Conservation (phyloP, 176 grass and related monocot species). For the Eremochloa ophiuroides region DNA sequence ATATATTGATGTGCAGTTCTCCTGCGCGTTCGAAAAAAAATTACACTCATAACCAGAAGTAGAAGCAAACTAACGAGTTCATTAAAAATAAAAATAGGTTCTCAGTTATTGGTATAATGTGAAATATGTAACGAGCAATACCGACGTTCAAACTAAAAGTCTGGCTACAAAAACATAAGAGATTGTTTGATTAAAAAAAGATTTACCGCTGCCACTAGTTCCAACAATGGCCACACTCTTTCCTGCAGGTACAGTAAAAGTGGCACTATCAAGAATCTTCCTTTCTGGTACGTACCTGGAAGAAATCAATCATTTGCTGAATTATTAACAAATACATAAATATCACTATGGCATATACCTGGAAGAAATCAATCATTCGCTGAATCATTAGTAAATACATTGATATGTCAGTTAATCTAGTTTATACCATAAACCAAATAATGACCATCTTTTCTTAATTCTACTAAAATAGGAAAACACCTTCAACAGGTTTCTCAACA, state of each 20-base stretch:
- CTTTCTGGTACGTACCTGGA: conserved; percentile 89
- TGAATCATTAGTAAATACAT: conserved; percentile 11
- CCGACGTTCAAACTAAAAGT: background rate
- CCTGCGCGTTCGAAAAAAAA: too few relatives aligned
- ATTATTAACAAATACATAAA: conserved; percentile 10
- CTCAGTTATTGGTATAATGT: background rate
- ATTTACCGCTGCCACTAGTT: conserved; percentile 94
- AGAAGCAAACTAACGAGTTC: background rate
- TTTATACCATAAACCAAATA: conserved; percentile 10
- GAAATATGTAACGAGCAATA: background rate
- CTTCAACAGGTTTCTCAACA: background rate
- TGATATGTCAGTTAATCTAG: background rate
- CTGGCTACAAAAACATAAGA: background rate
- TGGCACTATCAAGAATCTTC: conserved; percentile 84
- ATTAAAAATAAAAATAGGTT: background rate
- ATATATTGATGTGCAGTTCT: too few relatives aligned
- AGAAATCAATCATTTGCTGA: conserved; percentile 38
- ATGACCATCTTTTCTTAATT: conserved; percentile 4
- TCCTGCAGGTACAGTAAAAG: conserved; percentile 89
- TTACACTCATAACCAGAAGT: background rate
- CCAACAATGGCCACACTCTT: conserved; percentile 93
- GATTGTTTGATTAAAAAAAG: conserved; percentile 3
- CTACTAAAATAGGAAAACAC: background rate
- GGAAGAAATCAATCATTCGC: conserved; percentile 47
- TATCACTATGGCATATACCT: conserved; percentile 72